Base-by-base conservation (phyloP, 495 filamentous ascomycete genomes). In the Penicillium parvum region DNA sequence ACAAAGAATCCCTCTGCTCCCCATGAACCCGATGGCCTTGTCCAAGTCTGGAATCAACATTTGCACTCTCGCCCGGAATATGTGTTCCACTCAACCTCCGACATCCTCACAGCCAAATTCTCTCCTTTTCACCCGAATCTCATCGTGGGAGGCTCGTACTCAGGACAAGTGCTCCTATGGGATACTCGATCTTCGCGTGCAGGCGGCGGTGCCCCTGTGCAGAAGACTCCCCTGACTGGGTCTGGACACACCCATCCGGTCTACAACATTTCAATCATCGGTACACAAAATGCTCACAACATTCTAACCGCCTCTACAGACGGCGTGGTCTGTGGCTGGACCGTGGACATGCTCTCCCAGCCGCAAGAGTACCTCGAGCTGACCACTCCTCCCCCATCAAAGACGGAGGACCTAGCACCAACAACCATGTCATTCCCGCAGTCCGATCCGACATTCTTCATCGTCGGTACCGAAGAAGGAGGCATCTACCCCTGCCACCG, bases 201-300 rank as follows among this genome's bases (percentile, higher is more conserved):
- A 5, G 82, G 86, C 14, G 87, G 87, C 49, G 83, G 86, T 12
- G 80, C 86, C 12, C 91, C 92, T 3, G 88, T 96, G 16, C 88
- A 96, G 53, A 95, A 95, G 65, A 99, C 94, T 1, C 91, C 92
- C 0, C 75, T 97, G 19, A 96, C 94, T 11, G 90, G 92, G 27
- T 66, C 72, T 28, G 90, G 92, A 26, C 92, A 99, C 61, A 94
- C 92, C 6, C 92, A 99, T 55, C 92, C 92, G 0, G 85, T 99
- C 41, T 99, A 99, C 71, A 85, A 83, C 18, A 82, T 99, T 44
- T 88, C 92, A 32, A 90, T 97, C 19, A 86, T 97, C 28, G 92
- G 92, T 47, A 99, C 92, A 5, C 94, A 97, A 64, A 97, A 99
- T 64, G 94, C 94, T 36, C 92, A 96, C 65, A 97, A 97, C 58